Evolutionary conservation across 1,139 yeast genomes (phyloP).

Genomic region (Keqinozyma sinolaborantium): DNA sequence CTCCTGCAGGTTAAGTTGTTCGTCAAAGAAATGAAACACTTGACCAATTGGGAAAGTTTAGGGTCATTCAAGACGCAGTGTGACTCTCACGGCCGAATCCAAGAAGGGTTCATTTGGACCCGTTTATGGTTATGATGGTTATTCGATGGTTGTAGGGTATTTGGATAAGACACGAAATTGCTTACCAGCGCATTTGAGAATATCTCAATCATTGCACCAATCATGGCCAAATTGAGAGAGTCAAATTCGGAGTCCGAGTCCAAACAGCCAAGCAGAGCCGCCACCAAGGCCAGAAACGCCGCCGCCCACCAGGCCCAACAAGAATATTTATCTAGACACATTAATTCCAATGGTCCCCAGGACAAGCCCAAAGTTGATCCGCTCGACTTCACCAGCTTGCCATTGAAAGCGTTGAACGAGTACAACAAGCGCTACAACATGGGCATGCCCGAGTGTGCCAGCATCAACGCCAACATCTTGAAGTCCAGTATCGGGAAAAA

Average conservation of each 20-base stretch:
- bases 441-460: slow-evolving; percentile 48
- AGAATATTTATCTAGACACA: slow-evolving; percentile 54
- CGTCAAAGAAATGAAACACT: too few species aligned
- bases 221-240: slow-evolving; percentile 23
- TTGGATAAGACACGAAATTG: too few species aligned
- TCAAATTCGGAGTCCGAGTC: slow-evolving; percentile 45
- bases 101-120: too few species aligned
- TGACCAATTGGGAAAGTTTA: too few species aligned
- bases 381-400: slow-evolving; percentile 57
- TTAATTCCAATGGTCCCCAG: slow-evolving; percentile 62
- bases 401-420: slow-evolving; percentile 51
- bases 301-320: slow-evolving; percentile 61
- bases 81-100: too few species aligned
- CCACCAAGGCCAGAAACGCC: slow-evolving; percentile 52
- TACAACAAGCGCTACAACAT: slow-evolving; percentile 53
- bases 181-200: too few species aligned
- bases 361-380: slow-evolving; percentile 49
- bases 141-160: too few species aligned
- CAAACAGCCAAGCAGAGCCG: slow-evolving; percentile 33
- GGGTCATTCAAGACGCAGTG: too few species aligned
- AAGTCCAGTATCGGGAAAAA: slow-evolving; percentile 64
- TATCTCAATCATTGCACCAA: not conserved
- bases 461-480: slow-evolving; percentile 58
- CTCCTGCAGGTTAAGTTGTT: too few species aligned
- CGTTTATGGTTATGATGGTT: too few species aligned